Base-by-base conservation (phyloP, 2,329 filamentous ascomycete genomes). In the Westerdykella sp. region DNA sequence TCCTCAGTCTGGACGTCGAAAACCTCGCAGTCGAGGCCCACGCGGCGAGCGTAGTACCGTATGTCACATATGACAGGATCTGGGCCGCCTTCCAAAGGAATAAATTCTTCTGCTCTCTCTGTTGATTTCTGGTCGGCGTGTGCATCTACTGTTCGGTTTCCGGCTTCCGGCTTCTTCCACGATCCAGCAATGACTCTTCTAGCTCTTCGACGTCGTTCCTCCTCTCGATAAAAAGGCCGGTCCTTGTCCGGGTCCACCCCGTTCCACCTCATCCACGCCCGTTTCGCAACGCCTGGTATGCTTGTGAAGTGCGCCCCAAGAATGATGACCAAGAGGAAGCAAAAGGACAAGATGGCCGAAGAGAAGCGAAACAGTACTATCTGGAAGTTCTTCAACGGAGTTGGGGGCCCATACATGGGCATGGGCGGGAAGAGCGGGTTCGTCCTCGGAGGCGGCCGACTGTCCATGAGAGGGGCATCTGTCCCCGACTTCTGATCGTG, bases 1-100 rank as follows among this genome's bases (percentile, higher is more conserved):
- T 97, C 91, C 63, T 96, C 90, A 0, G 91, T 96, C 65, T 95
- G 84, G 0, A 96, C 89, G 39, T 86, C 75, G 56, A 88, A 87
- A 9, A 78, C 78, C 59, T 96, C 90, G 18, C 88, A 79, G 48
- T 96, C 88, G 1, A 97, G 75, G 0, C 91, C 91, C 12, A 95
- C 88, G 11, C 90, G 76, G 15, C 87, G 77, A 1, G 91, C 90
- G 61, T 97, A 96, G 62, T 96, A 93, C 2, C 77, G 77, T 15
- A 90, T 79, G 55, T 96, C 85, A 57, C 85, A 87, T 6, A 86
- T 68, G 6, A 96, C 70, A 3, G 79, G 83, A 63, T 96, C 91
- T 6, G 77, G 79, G 0, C 89, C 89, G 13, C 88, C 88, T 67
- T 93, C 88, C 2, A 84, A 80, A 0, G 87, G 86, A 1, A 80